Evolutionary conservation across 2,329 filamentous ascomycete genomes (phyloP).

Genomic region (Fusarium clavum): DNA sequence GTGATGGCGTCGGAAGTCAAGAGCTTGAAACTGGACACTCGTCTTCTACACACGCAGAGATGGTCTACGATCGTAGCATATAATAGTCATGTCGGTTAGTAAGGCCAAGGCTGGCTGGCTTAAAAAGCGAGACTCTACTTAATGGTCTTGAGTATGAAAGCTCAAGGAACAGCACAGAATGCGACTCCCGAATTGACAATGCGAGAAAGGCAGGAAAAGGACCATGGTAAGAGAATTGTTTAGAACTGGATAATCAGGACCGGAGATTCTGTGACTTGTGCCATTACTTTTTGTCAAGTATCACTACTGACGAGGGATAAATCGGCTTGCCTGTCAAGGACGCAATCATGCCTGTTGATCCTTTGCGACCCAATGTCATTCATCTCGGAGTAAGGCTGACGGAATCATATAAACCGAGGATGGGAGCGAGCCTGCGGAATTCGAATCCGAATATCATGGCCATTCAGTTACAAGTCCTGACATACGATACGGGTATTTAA

Average conservation of each 20-base stretch:
- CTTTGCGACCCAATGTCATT: neutral
- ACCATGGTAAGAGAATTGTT: neutral
- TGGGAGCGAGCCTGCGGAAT: too few species aligned
- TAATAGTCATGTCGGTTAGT: neutral
- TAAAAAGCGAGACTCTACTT: too few species aligned
- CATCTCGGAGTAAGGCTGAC: neutral
- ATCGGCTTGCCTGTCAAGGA: too few species aligned
- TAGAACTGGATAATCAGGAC: too few species aligned
- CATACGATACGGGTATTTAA: neutral
- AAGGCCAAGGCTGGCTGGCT: neutral
- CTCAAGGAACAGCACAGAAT: neutral
- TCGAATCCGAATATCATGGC: fast-evolving
- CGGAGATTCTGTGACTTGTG: too few species aligned
- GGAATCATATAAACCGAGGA: neutral
- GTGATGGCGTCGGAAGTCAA: neutral
- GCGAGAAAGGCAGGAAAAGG: neutral
- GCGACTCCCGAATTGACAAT: neutral
- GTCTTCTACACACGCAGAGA: neutral
- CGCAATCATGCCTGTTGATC: neutral
- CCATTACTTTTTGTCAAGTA: too few species aligned
- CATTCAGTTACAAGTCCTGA: neutral
- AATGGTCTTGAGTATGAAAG: neutral
- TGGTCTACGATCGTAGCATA: neutral
- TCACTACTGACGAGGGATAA: too few species aligned
- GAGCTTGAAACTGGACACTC: neutral